Conservation (phyloP, 2,329 filamentous ascomycete species). For the Trichoderma cornu-damae region DNA sequence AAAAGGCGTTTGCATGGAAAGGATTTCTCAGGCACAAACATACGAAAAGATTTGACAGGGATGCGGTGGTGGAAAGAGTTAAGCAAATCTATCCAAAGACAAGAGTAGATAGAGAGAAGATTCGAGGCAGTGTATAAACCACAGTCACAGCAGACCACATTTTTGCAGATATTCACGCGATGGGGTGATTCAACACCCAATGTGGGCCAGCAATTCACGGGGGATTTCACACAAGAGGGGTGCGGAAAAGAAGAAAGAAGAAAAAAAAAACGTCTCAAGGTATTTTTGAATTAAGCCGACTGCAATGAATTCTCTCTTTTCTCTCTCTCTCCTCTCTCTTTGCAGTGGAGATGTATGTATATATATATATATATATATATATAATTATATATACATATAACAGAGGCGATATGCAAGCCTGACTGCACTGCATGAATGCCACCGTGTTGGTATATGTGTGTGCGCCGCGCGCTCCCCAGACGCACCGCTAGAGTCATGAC, state of each 20-base stretch:
- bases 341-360: background rate
- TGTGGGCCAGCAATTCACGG: background rate
- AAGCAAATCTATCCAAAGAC: background rate
- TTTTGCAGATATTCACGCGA: background rate
- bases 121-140: background rate
- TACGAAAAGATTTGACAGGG: background rate
- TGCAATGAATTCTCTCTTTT: too few relatives aligned
- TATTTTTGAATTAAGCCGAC: too few relatives aligned
- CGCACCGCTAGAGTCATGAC: background rate
- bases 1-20: conserved; percentile 3
- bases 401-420: background rate
- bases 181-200: background rate
- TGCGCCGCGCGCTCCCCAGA: background rate
- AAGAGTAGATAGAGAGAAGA: conserved; percentile 1
- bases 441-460: background rate
- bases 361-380: background rate
- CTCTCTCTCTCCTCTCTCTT: too few relatives aligned
- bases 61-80: background rate
- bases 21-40: background rate
- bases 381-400: background rate
- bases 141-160: background rate
- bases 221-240: too few relatives aligned
- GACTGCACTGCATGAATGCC: background rate
- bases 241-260: too few relatives aligned
- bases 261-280: too few relatives aligned